Conservation (phyloP, 2,329 filamentous ascomycete genomes). For the Diaporthe sp. region DNA sequence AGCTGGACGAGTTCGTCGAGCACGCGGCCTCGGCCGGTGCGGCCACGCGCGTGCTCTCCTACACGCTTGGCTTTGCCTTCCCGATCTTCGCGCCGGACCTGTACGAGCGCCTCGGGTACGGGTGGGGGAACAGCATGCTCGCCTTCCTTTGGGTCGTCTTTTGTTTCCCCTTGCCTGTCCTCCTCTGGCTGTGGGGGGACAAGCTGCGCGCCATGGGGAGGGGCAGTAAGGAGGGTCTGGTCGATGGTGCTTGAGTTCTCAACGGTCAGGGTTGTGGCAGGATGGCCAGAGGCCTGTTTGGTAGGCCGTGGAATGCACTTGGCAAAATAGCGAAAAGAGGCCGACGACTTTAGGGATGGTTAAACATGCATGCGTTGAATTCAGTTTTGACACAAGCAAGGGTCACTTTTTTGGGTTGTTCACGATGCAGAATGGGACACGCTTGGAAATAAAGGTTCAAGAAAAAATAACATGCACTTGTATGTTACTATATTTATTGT, state of each 20-base stretch:
- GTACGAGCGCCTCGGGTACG: constrained; percentile 51
- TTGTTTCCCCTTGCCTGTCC: constrained; percentile 51
- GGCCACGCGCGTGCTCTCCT: constrained; percentile 63
- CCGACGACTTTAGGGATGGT: too few species aligned
- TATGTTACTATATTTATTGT: background rate
- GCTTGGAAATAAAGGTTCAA: too few species aligned
- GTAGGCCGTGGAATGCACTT: too few species aligned
- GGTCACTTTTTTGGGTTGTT: too few species aligned
- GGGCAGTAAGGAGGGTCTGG: background rate
- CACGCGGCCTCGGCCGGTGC: constrained; percentile 54
- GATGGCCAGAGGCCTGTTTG: too few species aligned
- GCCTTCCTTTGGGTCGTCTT: constrained; percentile 57
- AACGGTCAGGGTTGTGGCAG: too few species aligned
- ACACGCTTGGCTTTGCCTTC: constrained; percentile 64
- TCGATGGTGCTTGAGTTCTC: background rate
- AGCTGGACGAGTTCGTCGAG: constrained; percentile 58
- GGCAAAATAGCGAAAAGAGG: too few species aligned
- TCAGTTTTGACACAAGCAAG: too few species aligned
- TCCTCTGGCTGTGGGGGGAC: constrained; percentile 35
- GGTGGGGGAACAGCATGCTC: constrained; percentile 53
- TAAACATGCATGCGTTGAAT: too few species aligned
- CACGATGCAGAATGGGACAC: too few species aligned
- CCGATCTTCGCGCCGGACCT: constrained; percentile 63
- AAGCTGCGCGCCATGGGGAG: constrained; percentile 25
- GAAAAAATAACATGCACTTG: background rate